Evolutionary conservation across 306 rosid species (phyloP), one percentile per base, ranked within the genome.

Genomic region (Trichosanthes cucumerina): DNA sequence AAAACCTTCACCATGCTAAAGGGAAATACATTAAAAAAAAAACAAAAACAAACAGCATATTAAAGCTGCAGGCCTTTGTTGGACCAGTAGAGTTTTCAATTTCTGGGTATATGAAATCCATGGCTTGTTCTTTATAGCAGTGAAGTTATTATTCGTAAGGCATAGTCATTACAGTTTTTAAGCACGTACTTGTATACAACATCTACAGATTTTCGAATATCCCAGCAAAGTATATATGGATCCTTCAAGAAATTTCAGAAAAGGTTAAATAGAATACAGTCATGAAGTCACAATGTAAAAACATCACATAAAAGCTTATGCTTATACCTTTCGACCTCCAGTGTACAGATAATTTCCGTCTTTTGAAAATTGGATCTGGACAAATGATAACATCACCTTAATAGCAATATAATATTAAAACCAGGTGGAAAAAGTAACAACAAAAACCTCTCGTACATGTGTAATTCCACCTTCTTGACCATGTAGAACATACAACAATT

Each of bases 401-500:
- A 36, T 59, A 80, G 31, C 16, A 39, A 54, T 60, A 54, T 41
- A 76, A 76, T 33, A 54, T 75, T 9, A 54, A 39, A 56, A 76
- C 41, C 43, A 49, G 3, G 24, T 16, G 41, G 16, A 73, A 73
- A 11, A 26, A 52, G 7, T 34, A 41, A 77, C n/a, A 24, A 36
- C 8, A 77, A 56, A 12, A 56, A 39, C 56, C 82, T 73, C 75
- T 86, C 97, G 84, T 90, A 92, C 99, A 88, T 95, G 99, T 64
- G 99, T 95, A 80, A 95, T 63, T 74, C 99, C 99, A 24, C 99
- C 99, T 91, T 95, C 97, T 79, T 92, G 99, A 68, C 99, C 99
- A 81, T 95, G 97, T 84, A 95, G 88, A 79, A 92, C 88, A 53
- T 89, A 95, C 60, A 95, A 81, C 73, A 86, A 92, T 76, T 95